Evolutionary conservation across 2,329 filamentous ascomycete genomes (phyloP).

Genomic region (Chaetomiaceae sp.): DNA sequence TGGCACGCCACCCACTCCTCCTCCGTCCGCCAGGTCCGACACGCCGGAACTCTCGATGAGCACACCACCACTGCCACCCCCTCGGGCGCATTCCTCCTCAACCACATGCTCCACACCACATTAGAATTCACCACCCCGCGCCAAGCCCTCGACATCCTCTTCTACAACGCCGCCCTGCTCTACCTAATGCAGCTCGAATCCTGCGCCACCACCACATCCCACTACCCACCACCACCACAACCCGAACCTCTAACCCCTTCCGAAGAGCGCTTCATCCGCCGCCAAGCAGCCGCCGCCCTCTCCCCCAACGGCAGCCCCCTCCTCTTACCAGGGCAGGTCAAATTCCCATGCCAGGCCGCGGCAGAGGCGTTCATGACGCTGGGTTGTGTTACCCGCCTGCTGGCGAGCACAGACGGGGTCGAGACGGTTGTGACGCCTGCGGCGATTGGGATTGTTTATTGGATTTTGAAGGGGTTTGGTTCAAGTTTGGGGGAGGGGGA

Average conservation of each 20-base stretch:
- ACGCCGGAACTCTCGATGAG: not conserved
- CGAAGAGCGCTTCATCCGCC: not conserved
- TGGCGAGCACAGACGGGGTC: not conserved
- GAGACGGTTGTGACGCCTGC: not conserved
- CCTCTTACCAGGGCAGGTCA: not conserved
- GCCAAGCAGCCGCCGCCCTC: not conserved
- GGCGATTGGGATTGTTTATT: slow-evolving; percentile 2
- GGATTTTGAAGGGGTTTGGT: not conserved
- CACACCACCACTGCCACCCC: not conserved
- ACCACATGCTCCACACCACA: not conserved
- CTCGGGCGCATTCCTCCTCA: not conserved
- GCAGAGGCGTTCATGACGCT: slow-evolving; percentile 3
- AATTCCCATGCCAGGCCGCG: slow-evolving; percentile 1
- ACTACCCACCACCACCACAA: not conserved
- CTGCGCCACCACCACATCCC: not conserved
- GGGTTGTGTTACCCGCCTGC: not conserved
- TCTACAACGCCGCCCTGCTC: slow-evolving; percentile 1
- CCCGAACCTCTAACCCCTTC: not conserved
- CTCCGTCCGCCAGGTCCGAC: not conserved
- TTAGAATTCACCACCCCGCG: slow-evolving; percentile 5
- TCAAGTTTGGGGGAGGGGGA: not conserved
- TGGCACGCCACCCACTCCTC: not conserved
- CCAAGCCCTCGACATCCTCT: slow-evolving; percentile 1
- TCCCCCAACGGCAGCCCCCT: not conserved
- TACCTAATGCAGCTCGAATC: slow-evolving; percentile 2